Evolutionary conservation across 352 stramenopile genomes (phyloP).

Genomic region (Phytopythium mirpurense): DNA sequence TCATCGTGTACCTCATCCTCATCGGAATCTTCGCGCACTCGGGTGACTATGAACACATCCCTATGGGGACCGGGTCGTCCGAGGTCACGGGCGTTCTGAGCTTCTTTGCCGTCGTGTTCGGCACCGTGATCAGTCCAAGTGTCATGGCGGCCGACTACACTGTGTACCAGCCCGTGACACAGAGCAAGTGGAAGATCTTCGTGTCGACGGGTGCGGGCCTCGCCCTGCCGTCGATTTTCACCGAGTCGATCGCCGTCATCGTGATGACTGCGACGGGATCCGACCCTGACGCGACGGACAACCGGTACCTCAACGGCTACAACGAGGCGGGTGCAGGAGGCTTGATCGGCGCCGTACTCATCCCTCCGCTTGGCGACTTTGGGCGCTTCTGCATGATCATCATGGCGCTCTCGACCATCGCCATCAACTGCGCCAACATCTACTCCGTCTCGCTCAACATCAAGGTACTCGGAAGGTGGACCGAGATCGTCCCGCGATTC

Average conservation of each 20-base stretch:
- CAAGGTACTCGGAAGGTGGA: conserved; percentile 35
- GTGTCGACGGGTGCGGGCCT: conserved; percentile 29
- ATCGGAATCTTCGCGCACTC: conserved; percentile 30
- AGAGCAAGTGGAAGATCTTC: conserved; percentile 44
- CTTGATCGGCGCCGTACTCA: conserved; percentile 29
- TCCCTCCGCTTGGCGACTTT: conserved; percentile 30
- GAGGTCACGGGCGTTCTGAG: conserved; percentile 30
- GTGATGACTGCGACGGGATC: conserved; percentile 39
- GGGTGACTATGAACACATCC: conserved; percentile 38
- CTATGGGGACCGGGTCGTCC: conserved; percentile 27
- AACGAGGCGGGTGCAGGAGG: conserved; percentile 20
- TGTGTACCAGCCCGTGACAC: conserved; percentile 33
- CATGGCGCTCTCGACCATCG: conserved; percentile 40
- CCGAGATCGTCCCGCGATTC: conserved; percentile 24
- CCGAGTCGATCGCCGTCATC: conserved; percentile 27
- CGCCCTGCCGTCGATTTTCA: conserved; percentile 40
- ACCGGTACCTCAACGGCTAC: conserved; percentile 30
- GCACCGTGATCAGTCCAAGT: conserved; percentile 33
- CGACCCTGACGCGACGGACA: conserved; percentile 15
- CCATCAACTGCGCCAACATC: conserved; percentile 52
- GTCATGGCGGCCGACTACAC: conserved; percentile 42
- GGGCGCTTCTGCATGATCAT: conserved; percentile 38
- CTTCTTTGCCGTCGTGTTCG: conserved; percentile 29
- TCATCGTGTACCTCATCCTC: conserved; percentile 45
- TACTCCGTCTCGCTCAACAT: conserved; percentile 44